Base-by-base conservation (phyloP, 352 stramenopile species). In the Pythium dissimile region DNA sequence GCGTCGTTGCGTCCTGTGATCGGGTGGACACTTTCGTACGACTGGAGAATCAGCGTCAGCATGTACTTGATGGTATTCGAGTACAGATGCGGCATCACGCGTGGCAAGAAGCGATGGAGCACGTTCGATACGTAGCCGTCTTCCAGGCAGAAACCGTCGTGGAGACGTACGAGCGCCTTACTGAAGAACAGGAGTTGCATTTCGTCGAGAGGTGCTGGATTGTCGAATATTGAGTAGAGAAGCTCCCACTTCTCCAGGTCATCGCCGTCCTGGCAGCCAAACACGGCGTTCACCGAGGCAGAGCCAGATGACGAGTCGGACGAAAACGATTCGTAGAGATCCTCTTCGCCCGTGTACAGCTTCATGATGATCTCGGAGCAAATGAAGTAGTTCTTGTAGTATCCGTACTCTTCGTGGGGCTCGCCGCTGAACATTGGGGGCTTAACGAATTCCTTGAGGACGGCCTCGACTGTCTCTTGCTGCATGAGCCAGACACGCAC, bases 311-410 rank as follows among this genome's bases (percentile, higher is more conserved):
- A 89, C 15, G 82, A 92, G 56, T 90, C 82, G 0, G 80, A 92
- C 34, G 82, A 92, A 52, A 94, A 94, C 15, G 85, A 94, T 54
- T 94, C 82, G 67, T 94, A 94, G 55, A 94, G 51, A 46, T 94
- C 85, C 34, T 94, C 85, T 48, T 94, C 85, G 28, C 85, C 85
- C 21, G 85, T 93, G 69, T 94, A 94, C 5, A 94, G 71, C 59
- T 91, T 92, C 85, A 94, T 94, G 53, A 94, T 92, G 63, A 94
- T 92, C 71, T 94, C 85, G 1, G 85, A 94, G 69, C 85, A 94
- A 30, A 94, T 60, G 56, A 94, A 94, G 52, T 89, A 81, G 47
- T 86, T 88, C 62, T 94, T 94, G 72, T 94, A 94, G 64, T 88
- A 94, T 6, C 85, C 85, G 60, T 94, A 94, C 67, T 94, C 85